A percentile compares a stretch with the other conserved stretches of the same genome.
Evolutionary conservation across 2,329 filamentous ascomycete genomes (phyloP).

Genomic region (Ophiostoma perfectum): DNA sequence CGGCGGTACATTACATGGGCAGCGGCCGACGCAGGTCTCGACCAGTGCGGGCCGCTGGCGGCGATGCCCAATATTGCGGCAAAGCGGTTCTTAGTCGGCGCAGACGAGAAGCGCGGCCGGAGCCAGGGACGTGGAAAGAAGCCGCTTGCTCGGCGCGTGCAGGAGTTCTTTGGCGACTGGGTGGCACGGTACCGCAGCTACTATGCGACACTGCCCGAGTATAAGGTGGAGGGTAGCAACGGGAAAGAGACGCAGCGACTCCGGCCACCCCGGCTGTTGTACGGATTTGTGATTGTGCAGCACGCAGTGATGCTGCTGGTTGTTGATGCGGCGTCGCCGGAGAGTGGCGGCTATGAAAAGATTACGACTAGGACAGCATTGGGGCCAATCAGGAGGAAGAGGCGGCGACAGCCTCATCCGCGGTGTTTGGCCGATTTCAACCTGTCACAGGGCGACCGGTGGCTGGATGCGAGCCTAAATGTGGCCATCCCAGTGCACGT

Average conservation of each 20-base stretch:
- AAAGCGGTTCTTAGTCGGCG: conserved; percentile 23
- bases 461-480: conserved; percentile 36
- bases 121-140: neutral
- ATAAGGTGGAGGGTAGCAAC: neutral
- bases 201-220: conserved; percentile 24
- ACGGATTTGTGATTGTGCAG: conserved; percentile 44
- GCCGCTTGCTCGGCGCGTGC: conserved; percentile 23
- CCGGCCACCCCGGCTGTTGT: conserved; percentile 32
- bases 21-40: conserved; percentile 31
- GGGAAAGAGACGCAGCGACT: conserved; percentile 16
- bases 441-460: conserved; percentile 33
- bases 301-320: conserved; percentile 45
- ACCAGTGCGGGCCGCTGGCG: conserved; percentile 24
- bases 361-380: neutral
- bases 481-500: conserved; percentile 36
- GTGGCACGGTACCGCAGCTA: conserved; percentile 24
- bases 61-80: conserved; percentile 38
- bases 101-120: neutral
- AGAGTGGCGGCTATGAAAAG: neutral
- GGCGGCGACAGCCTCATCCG: conserved; percentile 28
- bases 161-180: conserved; percentile 26
- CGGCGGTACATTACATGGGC: conserved; percentile 34
- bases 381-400: neutral
- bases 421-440: conserved; percentile 33
- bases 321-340: conserved; percentile 35